phyloP scores from a whole-genome alignment of 2,329 filamentous ascomycete species.

The Macrophomina phaseolina region DNA sequence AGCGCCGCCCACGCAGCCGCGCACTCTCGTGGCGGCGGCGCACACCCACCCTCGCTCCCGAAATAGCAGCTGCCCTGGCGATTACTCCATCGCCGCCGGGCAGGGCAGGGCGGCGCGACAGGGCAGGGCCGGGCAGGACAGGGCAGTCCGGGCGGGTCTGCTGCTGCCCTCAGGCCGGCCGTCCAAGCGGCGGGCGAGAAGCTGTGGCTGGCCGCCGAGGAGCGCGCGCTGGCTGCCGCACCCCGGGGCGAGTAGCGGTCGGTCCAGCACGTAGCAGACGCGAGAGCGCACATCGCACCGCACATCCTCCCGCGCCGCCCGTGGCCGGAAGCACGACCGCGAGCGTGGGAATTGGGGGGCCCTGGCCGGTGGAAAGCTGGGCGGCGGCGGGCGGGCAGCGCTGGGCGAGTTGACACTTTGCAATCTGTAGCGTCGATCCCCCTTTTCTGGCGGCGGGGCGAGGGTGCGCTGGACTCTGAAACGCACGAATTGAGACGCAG shows the following conservation, averaged over 20 bases:
- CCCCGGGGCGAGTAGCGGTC: slow-evolving; percentile 11
- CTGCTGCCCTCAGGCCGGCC: slow-evolving; percentile 18
- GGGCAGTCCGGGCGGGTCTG: slow-evolving; percentile 10
- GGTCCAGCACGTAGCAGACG: neutral
- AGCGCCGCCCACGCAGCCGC: neutral
- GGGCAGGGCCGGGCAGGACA: neutral
- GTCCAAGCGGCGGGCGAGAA: neutral
- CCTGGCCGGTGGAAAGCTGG: slow-evolving; percentile 18
- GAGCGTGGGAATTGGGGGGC: slow-evolving; percentile 12
- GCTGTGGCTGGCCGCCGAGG: slow-evolving; percentile 17
- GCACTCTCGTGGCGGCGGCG: slow-evolving; percentile 15
- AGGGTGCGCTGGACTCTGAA: slow-evolving; percentile 25
- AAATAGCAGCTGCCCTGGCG: slow-evolving; percentile 22
- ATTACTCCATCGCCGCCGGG: slow-evolving; percentile 14
- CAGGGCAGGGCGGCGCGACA: slow-evolving; percentile 1
- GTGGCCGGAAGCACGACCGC: slow-evolving; percentile 19
- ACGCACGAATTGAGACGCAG: slow-evolving; percentile 26
- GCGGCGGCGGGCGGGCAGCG: slow-evolving; percentile 10
- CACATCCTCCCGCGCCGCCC: slow-evolving; percentile 24
- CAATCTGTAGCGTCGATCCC: slow-evolving; percentile 29
- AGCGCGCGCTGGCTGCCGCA: neutral
- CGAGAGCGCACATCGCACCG: slow-evolving; percentile 20
- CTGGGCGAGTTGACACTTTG: slow-evolving; percentile 25
- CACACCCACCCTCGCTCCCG: slow-evolving; percentile 21
- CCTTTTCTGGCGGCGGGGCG: slow-evolving; percentile 27